A percentile compares a stretch with the other conserved stretches of the same genome.
Evolutionary conservation across 257 asterid genomes (phyloP).

Genomic region (Linaria vulgaris): DNA sequence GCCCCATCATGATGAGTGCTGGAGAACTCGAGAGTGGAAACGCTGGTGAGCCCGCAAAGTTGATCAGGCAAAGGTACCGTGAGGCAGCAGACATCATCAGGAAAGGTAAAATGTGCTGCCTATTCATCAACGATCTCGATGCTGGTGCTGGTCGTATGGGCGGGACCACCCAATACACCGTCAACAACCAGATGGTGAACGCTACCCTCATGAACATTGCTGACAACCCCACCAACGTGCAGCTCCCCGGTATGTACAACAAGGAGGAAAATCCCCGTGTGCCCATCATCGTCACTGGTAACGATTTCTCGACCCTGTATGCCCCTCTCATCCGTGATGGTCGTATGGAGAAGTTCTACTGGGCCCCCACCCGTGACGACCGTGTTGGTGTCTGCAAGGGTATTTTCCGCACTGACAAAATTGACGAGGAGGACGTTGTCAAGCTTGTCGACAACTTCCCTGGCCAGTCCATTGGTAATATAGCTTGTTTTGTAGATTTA

Average conservation of each 20-base stretch:
- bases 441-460: slow-evolving; percentile 79
- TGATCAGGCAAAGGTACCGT: slow-evolving; percentile 65
- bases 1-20: slow-evolving; percentile 95
- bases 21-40: slow-evolving; percentile 76
- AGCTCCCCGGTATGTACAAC: slow-evolving; percentile 96
- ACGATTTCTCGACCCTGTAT: slow-evolving; percentile 79
- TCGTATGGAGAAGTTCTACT: slow-evolving; percentile 94
- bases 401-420: slow-evolving; percentile 63
- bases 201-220: slow-evolving; percentile 97
- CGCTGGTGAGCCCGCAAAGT: slow-evolving; percentile 76
- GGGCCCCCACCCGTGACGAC: slow-evolving; percentile 92
- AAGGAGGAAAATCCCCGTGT: slow-evolving; percentile 85
- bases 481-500: too few species aligned
- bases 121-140: slow-evolving; percentile 85
- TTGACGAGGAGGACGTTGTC: slow-evolving; percentile 47
- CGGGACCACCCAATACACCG: slow-evolving; percentile 89
- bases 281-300: slow-evolving; percentile 78
- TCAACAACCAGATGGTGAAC: slow-evolving; percentile 90
- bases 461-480: slow-evolving; percentile 81
- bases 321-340: slow-evolving; percentile 95
- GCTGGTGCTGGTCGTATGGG: slow-evolving; percentile 93
- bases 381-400: slow-evolving; percentile 84
- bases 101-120: slow-evolving; percentile 83
- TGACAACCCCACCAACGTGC: slow-evolving; percentile 82
- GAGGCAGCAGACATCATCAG: slow-evolving; percentile 81